Conservation (phyloP, 164 flowering plant genomes). For the Euptelea pleiosperma region DNA sequence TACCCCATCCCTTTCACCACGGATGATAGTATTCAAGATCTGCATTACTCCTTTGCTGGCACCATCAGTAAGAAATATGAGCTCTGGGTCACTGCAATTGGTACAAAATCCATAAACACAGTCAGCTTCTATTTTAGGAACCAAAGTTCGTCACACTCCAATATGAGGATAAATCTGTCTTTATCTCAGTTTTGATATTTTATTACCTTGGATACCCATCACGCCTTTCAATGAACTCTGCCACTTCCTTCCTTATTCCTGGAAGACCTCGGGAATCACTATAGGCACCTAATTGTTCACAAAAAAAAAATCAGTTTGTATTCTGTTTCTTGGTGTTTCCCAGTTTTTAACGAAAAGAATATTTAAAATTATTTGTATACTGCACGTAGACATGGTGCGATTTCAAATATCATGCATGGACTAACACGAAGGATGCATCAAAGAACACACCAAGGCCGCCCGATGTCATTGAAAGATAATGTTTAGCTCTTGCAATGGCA, state of each 20-base stretch:
- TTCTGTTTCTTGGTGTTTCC: background rate
- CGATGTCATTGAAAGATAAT: constrained; percentile 73
- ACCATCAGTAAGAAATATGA: constrained; percentile 94
- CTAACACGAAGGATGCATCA: background rate
- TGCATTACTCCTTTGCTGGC: constrained; percentile 99
- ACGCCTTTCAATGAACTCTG: constrained; percentile 91
- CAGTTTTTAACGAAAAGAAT: too few relatives aligned
- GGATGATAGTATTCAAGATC: constrained; percentile 71
- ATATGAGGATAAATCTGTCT: background rate
- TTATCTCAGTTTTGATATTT: background rate
- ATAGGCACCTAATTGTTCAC: constrained; percentile 69
- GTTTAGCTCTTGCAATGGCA: constrained; percentile 94
- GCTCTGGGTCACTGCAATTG: constrained; percentile 85
- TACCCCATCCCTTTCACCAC: constrained; percentile 87
- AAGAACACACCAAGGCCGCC: constrained; percentile 84
- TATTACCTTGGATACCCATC: constrained; percentile 97
- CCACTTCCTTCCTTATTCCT: constrained; percentile 90
- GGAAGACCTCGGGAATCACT: constrained; percentile 98
- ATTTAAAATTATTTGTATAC: too few relatives aligned
- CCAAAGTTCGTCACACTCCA: background rate
- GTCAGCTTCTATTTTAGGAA: constrained; percentile 20
- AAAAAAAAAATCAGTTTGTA: constrained; percentile 1
- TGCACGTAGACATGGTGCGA: background rate
- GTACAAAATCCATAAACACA: constrained; percentile 7
- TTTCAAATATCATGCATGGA: background rate